A percentile compares a stretch with the other conserved stretches of the same genome.
Conservation (phyloP, 1,284 basidiomycete species). For the Austroboletus niveus region DNA sequence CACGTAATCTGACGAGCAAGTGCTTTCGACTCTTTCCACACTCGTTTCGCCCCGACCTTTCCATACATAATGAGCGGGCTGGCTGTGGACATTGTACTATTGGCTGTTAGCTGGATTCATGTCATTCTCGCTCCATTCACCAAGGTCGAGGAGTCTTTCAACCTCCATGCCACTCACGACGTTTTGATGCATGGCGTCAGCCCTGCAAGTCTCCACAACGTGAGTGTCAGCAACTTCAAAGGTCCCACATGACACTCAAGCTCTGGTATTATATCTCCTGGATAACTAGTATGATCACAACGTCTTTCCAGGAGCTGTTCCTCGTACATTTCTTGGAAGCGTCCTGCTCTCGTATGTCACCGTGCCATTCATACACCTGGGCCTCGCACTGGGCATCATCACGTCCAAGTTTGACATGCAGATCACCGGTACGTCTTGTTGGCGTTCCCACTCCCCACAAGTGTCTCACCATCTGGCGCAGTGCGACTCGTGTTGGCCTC, state of each 20-base stretch:
- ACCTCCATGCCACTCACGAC: slow-evolving; percentile 90
- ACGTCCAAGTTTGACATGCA: slow-evolving; percentile 62
- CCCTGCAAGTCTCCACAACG: slow-evolving; percentile 44
- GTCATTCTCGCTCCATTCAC: slow-evolving; percentile 83
- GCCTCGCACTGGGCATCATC: slow-evolving; percentile 42
- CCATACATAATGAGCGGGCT: slow-evolving; percentile 18
- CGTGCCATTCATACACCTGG: slow-evolving; percentile 44
- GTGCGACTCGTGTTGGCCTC: slow-evolving; percentile 77
- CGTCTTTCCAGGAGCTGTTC: slow-evolving; percentile 86
- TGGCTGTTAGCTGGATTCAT: slow-evolving; percentile 59
- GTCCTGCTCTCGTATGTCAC: slow-evolving; percentile 57
- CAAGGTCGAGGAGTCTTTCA: slow-evolving; percentile 98
- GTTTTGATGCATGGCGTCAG: slow-evolving; percentile 73
- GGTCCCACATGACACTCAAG: slow-evolving; percentile 8
- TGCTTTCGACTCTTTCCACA: too few species aligned
- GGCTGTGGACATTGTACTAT: slow-evolving; percentile 53
- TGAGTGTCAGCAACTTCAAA: slow-evolving; percentile 33
- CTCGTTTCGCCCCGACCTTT: too few species aligned
- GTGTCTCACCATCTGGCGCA: slow-evolving; percentile 28
- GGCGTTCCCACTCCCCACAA: not conserved
- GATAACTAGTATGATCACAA: slow-evolving; percentile 81
- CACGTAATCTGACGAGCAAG: too few species aligned
- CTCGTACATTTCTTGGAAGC: slow-evolving; percentile 83
- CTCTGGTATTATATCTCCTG: not conserved
- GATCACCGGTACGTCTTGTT: slow-evolving; percentile 48